Evolutionary conservation across 768 basidiomycete genomes (phyloP), one percentile per base, ranked within the genome.

Genomic region (Coprinellus aureogranulatus): DNA sequence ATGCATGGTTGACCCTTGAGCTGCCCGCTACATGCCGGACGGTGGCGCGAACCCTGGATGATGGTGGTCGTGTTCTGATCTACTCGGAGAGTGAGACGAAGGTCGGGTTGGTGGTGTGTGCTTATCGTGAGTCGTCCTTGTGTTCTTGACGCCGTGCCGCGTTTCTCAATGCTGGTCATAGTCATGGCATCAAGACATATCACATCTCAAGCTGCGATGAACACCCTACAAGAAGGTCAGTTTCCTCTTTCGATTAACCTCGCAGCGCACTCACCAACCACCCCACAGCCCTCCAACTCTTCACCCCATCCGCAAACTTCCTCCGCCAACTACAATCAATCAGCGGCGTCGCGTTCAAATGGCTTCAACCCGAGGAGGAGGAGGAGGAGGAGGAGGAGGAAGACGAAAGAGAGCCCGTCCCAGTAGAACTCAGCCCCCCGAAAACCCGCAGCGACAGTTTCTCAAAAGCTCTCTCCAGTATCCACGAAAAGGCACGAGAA

Each of bases 41-140:
- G 4, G 73, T 85, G n/a, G 64, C 68, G 16, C 65, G 75, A 23
- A 79, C 80, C 0, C 62, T 81, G 6, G 63, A 68, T 9, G 63
- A 57, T 34, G 75, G 75, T 4, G 80, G 80, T 2, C 71, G 69
- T 28, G 79, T 86, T 18, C 79, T 87, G 23, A 77, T 87, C 22
- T 77, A 85, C 66, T 84, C 75, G 34, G 68, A 72, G 12, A 71
- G 75, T n/a, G 86, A 87, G 58, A 75, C 78, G 10, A 76, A 79
- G 47, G 82, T 83, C 18, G 84, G 81, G 62, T 73, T 77, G 30
- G 77, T 77, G 27, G 79, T 73, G 31, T 83, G 77, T 58, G 82
- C 83, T 34, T 83, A 79, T 66, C 64, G 84, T 84, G 63, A 66
- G 82, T 72, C n/a, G 20, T 45, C n/a, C 4, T 16, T 23, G n/a